These are phyloP conservation scores for Cystofilobasidium macerans DNA, from an alignment of 768 basidiomycete genomes.

Conservation along the genomic window DNA sequence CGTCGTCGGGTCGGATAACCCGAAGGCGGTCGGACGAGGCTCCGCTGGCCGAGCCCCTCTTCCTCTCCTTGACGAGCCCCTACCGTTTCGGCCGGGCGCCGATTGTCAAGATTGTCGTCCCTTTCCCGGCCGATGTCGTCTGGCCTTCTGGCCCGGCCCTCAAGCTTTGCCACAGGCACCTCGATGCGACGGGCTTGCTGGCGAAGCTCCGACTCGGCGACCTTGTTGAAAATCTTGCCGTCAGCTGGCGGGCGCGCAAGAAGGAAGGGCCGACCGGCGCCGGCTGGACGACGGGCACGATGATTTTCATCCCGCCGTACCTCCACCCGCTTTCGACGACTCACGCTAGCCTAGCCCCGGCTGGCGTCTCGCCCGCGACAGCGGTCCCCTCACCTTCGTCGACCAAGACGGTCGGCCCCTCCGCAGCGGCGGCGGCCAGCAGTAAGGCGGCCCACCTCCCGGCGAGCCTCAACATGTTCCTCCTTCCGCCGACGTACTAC, in stretches of 20 bases:
- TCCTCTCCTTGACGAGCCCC: slow-evolving; percentile 1
- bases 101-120: slow-evolving; percentile 18
- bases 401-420: no score
- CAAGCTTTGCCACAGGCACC: slow-evolving; percentile 20
- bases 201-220: slow-evolving; percentile 19
- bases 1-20: slow-evolving; percentile 1
- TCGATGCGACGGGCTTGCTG: slow-evolving; percentile 13
- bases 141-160: slow-evolving; percentile 22
- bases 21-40: neutral
- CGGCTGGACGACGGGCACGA: slow-evolving; percentile 17
- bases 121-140: slow-evolving; percentile 4
- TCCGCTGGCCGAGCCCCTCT: slow-evolving; percentile 20
- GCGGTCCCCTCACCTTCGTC: neutral
- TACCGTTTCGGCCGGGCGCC: slow-evolving; percentile 21
- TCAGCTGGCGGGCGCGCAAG: slow-evolving; percentile 6
- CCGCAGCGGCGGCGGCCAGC: neutral
- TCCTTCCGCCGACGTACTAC: slow-evolving; percentile 36
- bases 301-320: slow-evolving; percentile 25
- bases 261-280: neutral
- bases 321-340: slow-evolving; percentile 21
- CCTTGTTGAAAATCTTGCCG: slow-evolving; percentile 18
- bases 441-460: slow-evolving; percentile 33
- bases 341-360: neutral
- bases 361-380: neutral
- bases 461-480: slow-evolving; percentile 34